Percentiles rank a stretch among this genome's conserved stretches.
Conservation (phyloP, 192 early-diverging fungal species). For the Coemansia pectinata region DNA sequence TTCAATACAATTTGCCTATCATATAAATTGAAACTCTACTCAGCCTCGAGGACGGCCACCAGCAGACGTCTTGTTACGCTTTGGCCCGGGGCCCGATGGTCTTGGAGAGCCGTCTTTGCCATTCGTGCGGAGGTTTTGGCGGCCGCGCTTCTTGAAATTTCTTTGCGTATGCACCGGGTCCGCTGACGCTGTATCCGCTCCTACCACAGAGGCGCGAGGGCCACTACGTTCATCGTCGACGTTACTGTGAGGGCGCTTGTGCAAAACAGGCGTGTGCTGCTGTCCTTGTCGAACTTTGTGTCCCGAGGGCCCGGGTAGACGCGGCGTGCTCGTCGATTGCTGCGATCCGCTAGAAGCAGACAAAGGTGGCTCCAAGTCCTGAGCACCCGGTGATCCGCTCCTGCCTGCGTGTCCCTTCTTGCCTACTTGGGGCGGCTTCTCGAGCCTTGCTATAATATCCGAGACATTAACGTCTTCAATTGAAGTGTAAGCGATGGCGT, state of each 20-base stretch:
- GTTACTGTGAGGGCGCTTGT: slow-evolving; percentile 13
- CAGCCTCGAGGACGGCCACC: slow-evolving; percentile 22
- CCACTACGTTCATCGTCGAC: slow-evolving; percentile 11
- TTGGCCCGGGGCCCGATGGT: background rate
- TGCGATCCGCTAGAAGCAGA: slow-evolving; percentile 6
- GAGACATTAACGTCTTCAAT: slow-evolving; percentile 14
- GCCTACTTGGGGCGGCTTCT: background rate
- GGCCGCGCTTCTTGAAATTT: slow-evolving; percentile 27
- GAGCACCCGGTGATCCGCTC: background rate
- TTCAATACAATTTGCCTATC: no score
- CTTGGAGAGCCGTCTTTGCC: slow-evolving; percentile 9
- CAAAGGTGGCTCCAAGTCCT: background rate
- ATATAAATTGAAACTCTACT: slow-evolving; percentile 2
- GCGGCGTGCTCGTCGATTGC: background rate
- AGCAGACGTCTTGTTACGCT: slow-evolving; percentile 21
- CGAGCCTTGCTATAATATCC: slow-evolving; percentile 8
- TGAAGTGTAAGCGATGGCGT: background rate
- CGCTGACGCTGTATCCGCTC: background rate
- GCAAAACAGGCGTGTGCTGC: background rate
- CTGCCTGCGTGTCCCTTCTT: background rate
- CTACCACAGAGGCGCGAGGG: background rate
- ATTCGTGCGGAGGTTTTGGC: slow-evolving; percentile 20
- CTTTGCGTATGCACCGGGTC: background rate
- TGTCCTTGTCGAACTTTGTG: background rate
- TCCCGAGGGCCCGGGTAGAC: background rate